A percentile compares a stretch with the other conserved stretches of the same genome.
These are phyloP conservation scores for Boletus eberwhitei DNA, from an alignment of 768 basidiomycete species.

Conservation along the genomic window DNA sequence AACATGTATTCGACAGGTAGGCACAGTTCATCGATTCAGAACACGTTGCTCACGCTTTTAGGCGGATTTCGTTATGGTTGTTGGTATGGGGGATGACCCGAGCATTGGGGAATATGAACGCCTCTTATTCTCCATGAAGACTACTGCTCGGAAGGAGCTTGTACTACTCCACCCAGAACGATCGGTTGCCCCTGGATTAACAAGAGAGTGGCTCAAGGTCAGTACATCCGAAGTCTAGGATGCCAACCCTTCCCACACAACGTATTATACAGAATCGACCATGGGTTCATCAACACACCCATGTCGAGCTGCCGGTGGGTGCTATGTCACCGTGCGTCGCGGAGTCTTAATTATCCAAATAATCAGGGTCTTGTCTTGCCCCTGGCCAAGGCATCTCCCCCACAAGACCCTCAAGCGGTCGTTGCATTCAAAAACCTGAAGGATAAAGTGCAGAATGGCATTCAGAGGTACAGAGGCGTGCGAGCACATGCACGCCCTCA, in stretches of 20 bases:
- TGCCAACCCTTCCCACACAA: conserved; percentile 3
- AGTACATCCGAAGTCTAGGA: conserved; percentile 10
- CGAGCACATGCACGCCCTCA: conserved; percentile 62
- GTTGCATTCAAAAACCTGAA: conserved; percentile 88
- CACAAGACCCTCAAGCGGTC: conserved; percentile 85
- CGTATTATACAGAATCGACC: conserved; percentile 66
- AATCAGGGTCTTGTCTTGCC: conserved; percentile 69
- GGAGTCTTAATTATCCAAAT: conserved; percentile 3
- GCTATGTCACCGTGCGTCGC: background rate
- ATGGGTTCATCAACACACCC: conserved; percentile 95
- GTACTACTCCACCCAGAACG: conserved; percentile 92
- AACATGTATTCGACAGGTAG: conserved; percentile 91
- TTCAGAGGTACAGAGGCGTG: conserved; percentile 80
- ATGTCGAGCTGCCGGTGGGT: conserved; percentile 83
- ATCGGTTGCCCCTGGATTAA: conserved; percentile 84
- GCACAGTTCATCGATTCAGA: conserved; percentile 12
- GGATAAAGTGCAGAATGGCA: conserved; percentile 84
- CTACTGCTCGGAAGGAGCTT: conserved; percentile 96
- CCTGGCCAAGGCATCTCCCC: conserved; percentile 53
- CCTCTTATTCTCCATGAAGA: conserved; percentile 90
- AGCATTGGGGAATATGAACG: conserved; percentile 92
- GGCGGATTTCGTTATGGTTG: conserved; percentile 92
- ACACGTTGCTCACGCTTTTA: conserved; percentile 28
- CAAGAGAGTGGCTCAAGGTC: conserved; percentile 94
- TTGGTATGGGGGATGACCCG: conserved; percentile 92